A percentile compares a stretch with the other conserved stretches of the same genome.
These are phyloP conservation scores for Colletotrichum caudatum DNA, from an alignment of 2,329 filamentous ascomycete genomes.

Conservation along the genomic window DNA sequence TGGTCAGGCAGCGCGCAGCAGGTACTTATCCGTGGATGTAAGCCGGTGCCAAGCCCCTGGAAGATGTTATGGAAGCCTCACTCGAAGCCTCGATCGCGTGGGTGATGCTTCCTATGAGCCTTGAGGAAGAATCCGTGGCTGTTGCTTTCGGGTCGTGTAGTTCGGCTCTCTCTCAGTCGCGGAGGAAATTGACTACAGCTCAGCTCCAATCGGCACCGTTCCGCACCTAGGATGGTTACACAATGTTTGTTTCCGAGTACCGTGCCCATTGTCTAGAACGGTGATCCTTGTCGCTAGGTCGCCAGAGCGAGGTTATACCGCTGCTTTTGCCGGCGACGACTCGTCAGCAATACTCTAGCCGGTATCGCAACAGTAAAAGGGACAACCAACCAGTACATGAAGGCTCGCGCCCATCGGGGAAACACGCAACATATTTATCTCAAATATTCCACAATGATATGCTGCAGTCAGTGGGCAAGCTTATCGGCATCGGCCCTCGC, in stretches of 20 bases:
- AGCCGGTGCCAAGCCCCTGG: too few species aligned
- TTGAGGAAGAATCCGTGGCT: neutral
- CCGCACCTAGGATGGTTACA: neutral
- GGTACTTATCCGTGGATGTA: too few species aligned
- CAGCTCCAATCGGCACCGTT: neutral
- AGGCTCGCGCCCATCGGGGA: too few species aligned
- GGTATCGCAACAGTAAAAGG: neutral
- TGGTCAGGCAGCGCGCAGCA: neutral
- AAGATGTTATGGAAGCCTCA: neutral
- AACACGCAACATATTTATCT: neutral
- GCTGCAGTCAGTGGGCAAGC: neutral
- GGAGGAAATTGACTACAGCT: neutral
- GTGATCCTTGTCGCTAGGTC: neutral
- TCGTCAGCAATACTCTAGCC: neutral
- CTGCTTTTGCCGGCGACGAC: too few species aligned
- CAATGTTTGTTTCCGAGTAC: neutral
- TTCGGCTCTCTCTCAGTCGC: neutral
- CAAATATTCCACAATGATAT: neutral
- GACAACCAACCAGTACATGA: neutral
- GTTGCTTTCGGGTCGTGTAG: too few species aligned
- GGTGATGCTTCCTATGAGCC: neutral
- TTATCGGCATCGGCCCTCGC: neutral
- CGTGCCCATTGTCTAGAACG: neutral
- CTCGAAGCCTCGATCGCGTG: neutral
- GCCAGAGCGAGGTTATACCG: too few species aligned